Percentiles rank a stretch among this genome's conserved stretches.
These are phyloP conservation scores for Saccharomycopsis microspora DNA, from an alignment of 805 yeast species.

Conservation along the genomic window DNA sequence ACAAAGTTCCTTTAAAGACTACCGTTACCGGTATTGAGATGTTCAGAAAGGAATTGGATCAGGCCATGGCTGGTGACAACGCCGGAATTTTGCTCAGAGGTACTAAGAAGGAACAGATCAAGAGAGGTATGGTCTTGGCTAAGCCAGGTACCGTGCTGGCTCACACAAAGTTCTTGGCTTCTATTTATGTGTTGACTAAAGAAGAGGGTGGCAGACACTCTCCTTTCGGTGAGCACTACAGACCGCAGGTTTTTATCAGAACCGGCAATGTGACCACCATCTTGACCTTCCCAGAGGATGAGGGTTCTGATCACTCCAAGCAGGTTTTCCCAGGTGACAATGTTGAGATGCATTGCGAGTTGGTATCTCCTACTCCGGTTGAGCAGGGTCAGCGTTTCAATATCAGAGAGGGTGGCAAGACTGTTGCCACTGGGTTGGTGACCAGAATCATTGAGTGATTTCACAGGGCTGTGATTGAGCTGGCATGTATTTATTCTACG, in stretches of 20 bases:
- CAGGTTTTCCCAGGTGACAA: conserved; percentile 98
- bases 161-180: conserved; percentile 83
- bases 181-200: conserved; percentile 82
- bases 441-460: conserved; percentile 67
- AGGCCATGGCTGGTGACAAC: conserved; percentile 98
- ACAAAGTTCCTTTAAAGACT: conserved; percentile 78
- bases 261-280: conserved; percentile 92
- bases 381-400: conserved; percentile 98
- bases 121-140: conserved; percentile 95
- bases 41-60: conserved; percentile 98
- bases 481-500: no score
- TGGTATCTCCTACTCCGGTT: conserved; percentile 83
- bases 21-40: conserved; percentile 97
- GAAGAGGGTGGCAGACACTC: conserved; percentile 99
- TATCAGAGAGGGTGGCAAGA: conserved; percentile 98
- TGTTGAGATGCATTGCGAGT: conserved; percentile 87
- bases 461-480: not conserved
- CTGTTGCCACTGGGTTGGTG: conserved; percentile 97
- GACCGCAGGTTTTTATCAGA: conserved; percentile 95
- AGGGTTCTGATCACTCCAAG: conserved; percentile 68
- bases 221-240: conserved; percentile 92
- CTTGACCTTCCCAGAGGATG: conserved; percentile 77
- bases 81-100: conserved; percentile 97
- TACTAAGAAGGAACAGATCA: conserved; percentile 92
- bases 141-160: conserved; percentile 89